A percentile compares a stretch with the other conserved stretches of the same genome.
Evolutionary conservation across 306 rosid species (phyloP).

Genomic region (Ormosia emarginata): DNA sequence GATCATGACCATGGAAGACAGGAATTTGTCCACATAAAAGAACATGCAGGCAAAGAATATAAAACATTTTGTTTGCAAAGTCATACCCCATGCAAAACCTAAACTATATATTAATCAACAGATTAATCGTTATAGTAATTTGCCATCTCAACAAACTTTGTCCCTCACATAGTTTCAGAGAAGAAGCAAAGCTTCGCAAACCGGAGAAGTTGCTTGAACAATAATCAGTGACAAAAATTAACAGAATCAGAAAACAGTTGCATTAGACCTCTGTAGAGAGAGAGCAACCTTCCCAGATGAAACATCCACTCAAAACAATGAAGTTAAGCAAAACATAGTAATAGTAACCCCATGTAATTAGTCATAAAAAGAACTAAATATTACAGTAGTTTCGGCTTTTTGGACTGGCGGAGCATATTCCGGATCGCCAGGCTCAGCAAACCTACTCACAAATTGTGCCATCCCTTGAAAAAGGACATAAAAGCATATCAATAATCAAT

Average conservation of each 20-base stretch:
- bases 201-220: neutral
- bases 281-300: neutral
- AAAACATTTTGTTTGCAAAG: neutral
- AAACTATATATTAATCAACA: neutral
- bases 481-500: neutral
- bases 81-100: neutral
- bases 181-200: neutral
- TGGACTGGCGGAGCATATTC: conserved; percentile 76
- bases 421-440: conserved; percentile 83
- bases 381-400: conserved; percentile 82
- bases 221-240: neutral
- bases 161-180: neutral
- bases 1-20: neutral
- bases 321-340: neutral
- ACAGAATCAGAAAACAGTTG: neutral
- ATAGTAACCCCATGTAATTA: neutral
- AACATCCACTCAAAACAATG: neutral
- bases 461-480: conserved; percentile 50
- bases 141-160: neutral
- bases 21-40: neutral
- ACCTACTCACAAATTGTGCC: conserved; percentile 80
- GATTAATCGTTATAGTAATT: neutral
- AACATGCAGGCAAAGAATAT: neutral
- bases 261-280: neutral
- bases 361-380: conserved; percentile 9